Base-by-base conservation (phyloP, 1,284 basidiomycete genomes). In the Cryptococcus jaspeensis region DNA sequence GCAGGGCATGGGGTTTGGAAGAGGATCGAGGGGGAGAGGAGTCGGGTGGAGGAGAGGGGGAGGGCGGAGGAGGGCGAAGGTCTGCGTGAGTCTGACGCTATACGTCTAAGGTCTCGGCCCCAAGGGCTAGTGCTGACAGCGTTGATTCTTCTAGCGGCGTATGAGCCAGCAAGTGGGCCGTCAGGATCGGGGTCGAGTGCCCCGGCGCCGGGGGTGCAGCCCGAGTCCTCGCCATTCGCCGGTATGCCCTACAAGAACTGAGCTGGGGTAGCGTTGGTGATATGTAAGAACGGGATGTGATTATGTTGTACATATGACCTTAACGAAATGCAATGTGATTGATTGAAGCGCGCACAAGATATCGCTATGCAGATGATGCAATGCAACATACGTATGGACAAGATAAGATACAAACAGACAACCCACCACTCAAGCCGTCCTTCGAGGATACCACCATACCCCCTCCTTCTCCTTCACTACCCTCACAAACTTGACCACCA, bases 401-500 rank as follows among this genome's bases (percentile, higher is more conserved):
- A 5, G 20, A 13, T 50, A 50, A 39, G 20, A 50, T 22, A 50
- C 48, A 36, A 16, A 38, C 50, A 32, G 28, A 42, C 25, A 20
- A 11, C 23, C 22, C 23, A 16, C 40, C 40, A n/a, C 20, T 44
- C 50, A 61, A 36, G 42, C 53, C n/a, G 64, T 69, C 20, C 73
- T 55, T 16, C 76, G 61, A 2, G 75, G 73, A 61, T 71, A 73
- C 75, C 73, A 78, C 73, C 72, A 74, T 15, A 56, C 50, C 40
- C 67, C 71, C 28, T n/a, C 86, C 85, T 38, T 84, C 80, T 88
- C 87, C 55, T 86, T 89, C 39, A 87, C 82, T 3, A 87, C 84
- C 46, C 92, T 80, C 25, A 90, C 88, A 72, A 88, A 90, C 77
- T 92, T 95, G 45, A 90, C 82, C 37, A 95, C 78, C 59, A 95